Evolutionary conservation across 495 filamentous ascomycete species (phyloP), one percentile per base, ranked within the genome.

Genomic region (Xylaria castorea): DNA sequence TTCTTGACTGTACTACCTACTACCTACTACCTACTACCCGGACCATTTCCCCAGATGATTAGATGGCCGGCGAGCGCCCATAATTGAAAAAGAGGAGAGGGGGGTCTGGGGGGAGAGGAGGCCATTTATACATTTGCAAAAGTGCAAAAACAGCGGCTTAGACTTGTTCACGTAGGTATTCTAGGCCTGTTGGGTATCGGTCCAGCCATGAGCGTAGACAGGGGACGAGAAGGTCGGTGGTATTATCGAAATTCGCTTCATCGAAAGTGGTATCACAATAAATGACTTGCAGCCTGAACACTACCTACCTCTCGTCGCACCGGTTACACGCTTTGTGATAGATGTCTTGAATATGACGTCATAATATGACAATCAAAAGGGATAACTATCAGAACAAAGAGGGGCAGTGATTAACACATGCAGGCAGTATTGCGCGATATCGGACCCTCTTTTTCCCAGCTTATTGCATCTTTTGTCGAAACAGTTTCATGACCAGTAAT

Each of bases 101-200:
- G 64, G 64, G 64, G 64, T 27, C 22, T 66, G 64, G 64, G 64
- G 64, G 64, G 64, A 51, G 46, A 66, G 64, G 64, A 66, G 42
- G 64, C 7, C 22, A 50, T 66, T 66, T 66, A 66, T 66, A 36
- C 60, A 12, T 5, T 51, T 32, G 40, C 25, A 40, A 46, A 11
- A 22, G 60, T 36, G 50, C 22, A 4, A 57, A 32, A 14, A 7
- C 2, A 22, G 48, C n/a, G 16, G 53, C 48, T 57, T 57, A 25
- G 12, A 25, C 25, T 32, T 18, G 20, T 9, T 36, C 30, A n/a
- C 30, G 7, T 36, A n/a, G n/a, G n/a, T n/a, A 5, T 16, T 30
- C 30, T 53, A 1, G 50, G 50, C 50, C 8, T 46, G 12, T 1
- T 14, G 14, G 14, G 14, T 12, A 51, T 51, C 8, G 25, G 8